Evolutionary conservation across 345 rosid genomes (phyloP), one percentile per base, ranked within the genome.

Genomic region (Euphorbia pulcherrima): DNA sequence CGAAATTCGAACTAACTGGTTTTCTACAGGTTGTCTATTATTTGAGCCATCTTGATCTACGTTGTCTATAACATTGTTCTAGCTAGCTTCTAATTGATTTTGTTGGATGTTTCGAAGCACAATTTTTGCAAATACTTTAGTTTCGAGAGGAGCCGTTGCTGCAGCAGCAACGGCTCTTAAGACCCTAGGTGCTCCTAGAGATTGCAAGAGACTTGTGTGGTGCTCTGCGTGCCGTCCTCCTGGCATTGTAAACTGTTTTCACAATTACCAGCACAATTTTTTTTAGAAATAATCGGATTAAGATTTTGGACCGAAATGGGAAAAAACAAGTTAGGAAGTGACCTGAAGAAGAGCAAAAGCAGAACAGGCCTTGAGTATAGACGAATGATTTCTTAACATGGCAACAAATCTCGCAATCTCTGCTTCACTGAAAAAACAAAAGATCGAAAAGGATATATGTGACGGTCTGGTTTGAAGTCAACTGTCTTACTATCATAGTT

Each of bases 271-370:
- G 3, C 5, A 5, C 63, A 20, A 18, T 41, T 7, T 29, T 35
- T 5, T 37, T 16, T 18, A 21, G 35, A 50, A 51, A 51, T 12
- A 29, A 44, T 8, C 17, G 24, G n/a, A 2, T 35, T 59, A 16
- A 35, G 20, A 37, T 27, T 52, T 33, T 12, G 17, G n/a, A 28
- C 20, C 56, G 54, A 8, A 35, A 33, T n/a, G 1, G 44, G 12
- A 2, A 11, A 23, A 20, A 51, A 47, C 50, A n/a, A 68, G 24
- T 12, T n/a, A 23, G 33, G 14, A 16, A 24, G 48, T 66, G 52
- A 81, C 84, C 76, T 81, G 84, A 54, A 81, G 72, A 73, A 81
- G 82, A 48, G 84, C 82, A 28, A 81, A 75, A 40, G 82, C 75
- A 24, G 84, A 73, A 73, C 84, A 81, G 0, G 77, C 56, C 69